These are phyloP conservation scores for Saccharomycopsis babjevae DNA, from an alignment of 805 yeast genomes.

Conservation along the genomic window DNA sequence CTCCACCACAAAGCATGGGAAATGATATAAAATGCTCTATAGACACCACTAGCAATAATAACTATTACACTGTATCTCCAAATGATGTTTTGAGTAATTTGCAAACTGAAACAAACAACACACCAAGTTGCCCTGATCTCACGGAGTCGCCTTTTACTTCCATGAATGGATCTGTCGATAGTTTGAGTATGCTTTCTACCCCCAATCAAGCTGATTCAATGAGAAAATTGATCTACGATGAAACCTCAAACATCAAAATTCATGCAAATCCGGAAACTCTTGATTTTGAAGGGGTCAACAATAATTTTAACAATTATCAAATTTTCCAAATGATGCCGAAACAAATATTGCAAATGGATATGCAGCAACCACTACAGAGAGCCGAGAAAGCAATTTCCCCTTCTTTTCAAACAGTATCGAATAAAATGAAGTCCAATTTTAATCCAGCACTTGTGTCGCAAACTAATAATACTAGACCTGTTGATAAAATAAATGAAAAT, in stretches of 20 bases:
- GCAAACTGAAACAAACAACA: neutral
- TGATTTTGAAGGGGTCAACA: neutral
- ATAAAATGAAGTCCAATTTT: neutral
- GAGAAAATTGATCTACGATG: neutral
- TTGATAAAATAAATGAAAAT: neutral
- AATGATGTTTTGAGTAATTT: neutral
- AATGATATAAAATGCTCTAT: neutral
- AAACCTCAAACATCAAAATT: neutral
- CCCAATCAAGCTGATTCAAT: neutral
- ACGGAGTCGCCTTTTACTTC: neutral
- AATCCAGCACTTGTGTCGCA: neutral
- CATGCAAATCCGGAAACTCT: neutral
- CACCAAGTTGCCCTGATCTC: neutral
- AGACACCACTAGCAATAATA: neutral
- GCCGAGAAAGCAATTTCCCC: neutral
- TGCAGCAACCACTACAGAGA: neutral
- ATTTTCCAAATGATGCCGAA: neutral
- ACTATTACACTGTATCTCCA: neutral
- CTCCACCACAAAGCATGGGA: constrained; percentile 8
- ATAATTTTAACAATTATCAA: neutral
- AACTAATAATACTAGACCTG: neutral
- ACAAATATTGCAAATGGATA: neutral
- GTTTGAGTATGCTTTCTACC: neutral
- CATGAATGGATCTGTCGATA: neutral
- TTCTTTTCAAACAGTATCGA: neutral